These are phyloP conservation scores for Syncephalastrum monosporum DNA, from an alignment of 371 early-diverging fungal genomes.

Conservation along the genomic window DNA sequence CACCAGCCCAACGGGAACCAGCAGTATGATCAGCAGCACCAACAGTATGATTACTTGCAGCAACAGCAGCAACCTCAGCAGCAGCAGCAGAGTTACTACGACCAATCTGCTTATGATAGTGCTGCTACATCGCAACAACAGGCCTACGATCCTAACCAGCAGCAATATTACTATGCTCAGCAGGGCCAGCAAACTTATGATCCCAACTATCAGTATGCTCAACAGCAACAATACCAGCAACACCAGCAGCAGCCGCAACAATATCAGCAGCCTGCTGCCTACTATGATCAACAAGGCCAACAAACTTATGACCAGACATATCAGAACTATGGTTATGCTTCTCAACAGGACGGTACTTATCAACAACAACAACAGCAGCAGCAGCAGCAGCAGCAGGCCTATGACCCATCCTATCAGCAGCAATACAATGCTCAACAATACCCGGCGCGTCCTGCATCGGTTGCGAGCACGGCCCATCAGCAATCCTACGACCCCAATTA, in stretches of 20 bases:
- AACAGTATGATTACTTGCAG: slow-evolving; percentile 21
- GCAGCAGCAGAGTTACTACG: slow-evolving; percentile 6
- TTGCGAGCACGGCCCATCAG: background rate
- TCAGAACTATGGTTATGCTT: slow-evolving; percentile 9
- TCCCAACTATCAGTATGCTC: slow-evolving; percentile 13
- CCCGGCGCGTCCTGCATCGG: background rate
- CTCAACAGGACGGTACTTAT: slow-evolving; percentile 9
- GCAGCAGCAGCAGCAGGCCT: background rate
- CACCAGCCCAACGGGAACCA: slow-evolving; percentile 23
- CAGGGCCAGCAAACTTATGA: slow-evolving; percentile 9
- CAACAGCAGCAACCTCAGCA: slow-evolving; percentile 29
- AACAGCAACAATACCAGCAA: slow-evolving; percentile 18
- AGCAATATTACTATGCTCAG: background rate
- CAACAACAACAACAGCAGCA: background rate
- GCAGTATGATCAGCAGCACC: slow-evolving; percentile 22
- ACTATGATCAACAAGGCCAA: slow-evolving; percentile 5
- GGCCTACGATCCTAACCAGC: background rate
- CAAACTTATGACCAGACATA: slow-evolving; percentile 4
- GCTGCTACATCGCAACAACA: no score
- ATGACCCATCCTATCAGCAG: slow-evolving; percentile 9
- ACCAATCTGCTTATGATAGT: background rate
- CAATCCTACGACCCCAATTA: slow-evolving; percentile 2
- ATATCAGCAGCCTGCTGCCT: slow-evolving; percentile 6
- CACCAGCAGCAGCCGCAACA: slow-evolving; percentile 6
- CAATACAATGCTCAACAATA: slow-evolving; percentile 5